These are phyloP conservation scores for Citrus hindsii DNA, from an alignment of 345 rosid species.

Conservation along the genomic window DNA sequence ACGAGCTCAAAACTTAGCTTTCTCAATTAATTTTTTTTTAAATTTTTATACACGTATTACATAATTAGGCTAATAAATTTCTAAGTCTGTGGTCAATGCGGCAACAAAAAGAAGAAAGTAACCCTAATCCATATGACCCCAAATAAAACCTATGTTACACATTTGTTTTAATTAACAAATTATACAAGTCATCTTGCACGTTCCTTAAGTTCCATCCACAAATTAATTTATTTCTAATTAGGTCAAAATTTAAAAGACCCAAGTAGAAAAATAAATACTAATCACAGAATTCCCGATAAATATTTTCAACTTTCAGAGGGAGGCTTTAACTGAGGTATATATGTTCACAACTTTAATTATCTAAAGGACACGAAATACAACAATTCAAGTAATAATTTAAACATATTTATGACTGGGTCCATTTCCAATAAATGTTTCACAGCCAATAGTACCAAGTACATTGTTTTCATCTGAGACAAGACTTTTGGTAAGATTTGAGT, in stretches of 20 bases:
- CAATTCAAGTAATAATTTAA: neutral
- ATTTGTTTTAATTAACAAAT: too few species aligned
- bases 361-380: neutral
- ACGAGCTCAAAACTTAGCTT: neutral
- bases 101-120: neutral
- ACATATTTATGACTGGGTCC: neutral
- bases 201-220: too few species aligned
- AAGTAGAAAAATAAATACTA: too few species aligned
- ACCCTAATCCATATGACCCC: neutral
- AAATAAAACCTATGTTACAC: neutral
- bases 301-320: neutral
- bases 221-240: too few species aligned
- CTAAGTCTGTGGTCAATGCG: neutral
- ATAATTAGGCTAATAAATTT: neutral
- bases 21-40: neutral
- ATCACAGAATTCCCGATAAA: neutral
- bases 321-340: neutral
- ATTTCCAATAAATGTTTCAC: constrained; percentile 9
- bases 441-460: constrained; percentile 5
- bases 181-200: too few species aligned
- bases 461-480: constrained; percentile 10
- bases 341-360: too few species aligned
- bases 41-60: too few species aligned
- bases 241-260: neutral
- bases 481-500: constrained; percentile 2